Base-by-base conservation (phyloP, 164 flowering plant genomes). In the Nymphaea colorata region DNA sequence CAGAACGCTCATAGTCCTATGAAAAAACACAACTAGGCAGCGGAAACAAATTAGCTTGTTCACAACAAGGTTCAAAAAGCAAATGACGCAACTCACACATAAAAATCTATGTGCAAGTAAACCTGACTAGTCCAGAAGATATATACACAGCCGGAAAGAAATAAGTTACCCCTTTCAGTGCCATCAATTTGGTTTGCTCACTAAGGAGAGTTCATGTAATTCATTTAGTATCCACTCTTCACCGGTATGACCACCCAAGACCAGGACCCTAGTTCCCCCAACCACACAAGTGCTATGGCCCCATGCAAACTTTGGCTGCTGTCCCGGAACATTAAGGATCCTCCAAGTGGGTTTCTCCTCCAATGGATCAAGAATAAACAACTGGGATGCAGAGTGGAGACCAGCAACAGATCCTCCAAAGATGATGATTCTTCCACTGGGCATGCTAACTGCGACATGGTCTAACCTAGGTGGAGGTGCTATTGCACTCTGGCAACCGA, bases 241-340 rank as follows among this genome's bases (percentile, higher is more conserved):
- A 4, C 93, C 97, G 0, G 92, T 86, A 51, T 88, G 88, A 6
- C 94, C 93, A 43, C 94, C 97, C 76, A 91, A 71, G 18, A 91
- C 93, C 70, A 91, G 71, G 43, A 85, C 94, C 68, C 93, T 73
- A 11, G 97, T 88, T 11, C 97, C 94, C 66, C 94, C 94, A 65
- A 88, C 87, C 59, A 87, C 87, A 71, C 97, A 91, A n/a, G 94
- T 91, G 70, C 94, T 87, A 62, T 91, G 97, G 45, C 97, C 97
- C 97, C 97, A 88, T 16, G 97, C 92, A 66, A 83, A 87, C 68
- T 86, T 86, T 3, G 97, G 94, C 4, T 90, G 91, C 67, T 86
- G 82, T 53, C 97, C 94, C 2, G 92, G 97, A 59, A 88, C 94
- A 60, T 84, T 85, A n/a, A 91, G 83, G 57, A 75, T 84, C 75